phyloP scores from a whole-genome alignment of 108 stramenopile genomes.

The Discostella pseudostelligera region DNA sequence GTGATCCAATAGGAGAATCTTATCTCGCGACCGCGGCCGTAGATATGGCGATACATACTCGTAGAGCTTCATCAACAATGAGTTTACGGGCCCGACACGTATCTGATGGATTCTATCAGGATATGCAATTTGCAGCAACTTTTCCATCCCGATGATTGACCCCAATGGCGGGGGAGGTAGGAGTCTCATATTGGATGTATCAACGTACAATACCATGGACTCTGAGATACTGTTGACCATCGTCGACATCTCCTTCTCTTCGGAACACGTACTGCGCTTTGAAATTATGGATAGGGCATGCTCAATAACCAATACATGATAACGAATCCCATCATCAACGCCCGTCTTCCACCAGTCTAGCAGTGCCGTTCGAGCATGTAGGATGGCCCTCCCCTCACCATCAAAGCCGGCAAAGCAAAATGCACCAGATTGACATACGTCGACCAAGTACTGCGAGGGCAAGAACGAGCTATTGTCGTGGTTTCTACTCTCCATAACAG shows the following conservation, averaged over 20 bases:
- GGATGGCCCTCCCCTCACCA: not conserved
- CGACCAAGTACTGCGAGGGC: not conserved
- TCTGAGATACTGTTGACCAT: not conserved
- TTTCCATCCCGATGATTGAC: not conserved
- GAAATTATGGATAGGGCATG: not conserved
- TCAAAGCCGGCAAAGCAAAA: not conserved
- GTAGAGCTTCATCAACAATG: not conserved
- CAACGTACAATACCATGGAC: not conserved
- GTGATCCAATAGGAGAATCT: not conserved
- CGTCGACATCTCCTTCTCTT: not conserved
- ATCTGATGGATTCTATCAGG: slow-evolving; percentile 4
- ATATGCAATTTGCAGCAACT: not conserved
- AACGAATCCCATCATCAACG: not conserved
- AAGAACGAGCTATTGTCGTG: not conserved
- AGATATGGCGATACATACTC: not conserved
- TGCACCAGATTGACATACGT: not conserved
- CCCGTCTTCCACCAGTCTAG: slow-evolving; percentile 3
- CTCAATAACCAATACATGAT: not conserved
- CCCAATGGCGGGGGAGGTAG: not conserved
- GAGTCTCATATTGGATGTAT: not conserved
- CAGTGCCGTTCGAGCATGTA: not conserved
- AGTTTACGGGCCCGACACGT: not conserved
- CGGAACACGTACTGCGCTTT: not conserved
- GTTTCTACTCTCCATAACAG: not conserved
- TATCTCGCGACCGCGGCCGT: not conserved